Percentiles rank a stretch among this genome's conserved stretches.
Evolutionary conservation across 2,329 filamentous ascomycete species (phyloP).

Genomic region (Cryphonectria carpinicola): DNA sequence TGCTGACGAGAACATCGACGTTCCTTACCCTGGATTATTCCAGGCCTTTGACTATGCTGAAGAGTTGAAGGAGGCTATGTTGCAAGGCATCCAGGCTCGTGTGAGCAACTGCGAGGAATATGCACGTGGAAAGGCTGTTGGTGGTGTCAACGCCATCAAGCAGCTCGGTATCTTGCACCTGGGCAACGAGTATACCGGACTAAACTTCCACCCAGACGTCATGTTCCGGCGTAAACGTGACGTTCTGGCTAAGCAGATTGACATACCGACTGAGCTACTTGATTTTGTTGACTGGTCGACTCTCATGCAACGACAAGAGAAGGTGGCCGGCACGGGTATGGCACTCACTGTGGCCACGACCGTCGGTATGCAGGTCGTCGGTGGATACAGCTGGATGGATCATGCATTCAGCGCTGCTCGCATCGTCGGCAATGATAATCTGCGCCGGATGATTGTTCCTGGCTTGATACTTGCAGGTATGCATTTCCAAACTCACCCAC

Average conservation of each 20-base stretch:
- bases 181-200: conserved; percentile 81
- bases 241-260: conserved; percentile 78
- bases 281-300: conserved; percentile 92
- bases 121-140: conserved; percentile 76
- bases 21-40: conserved; percentile 85
- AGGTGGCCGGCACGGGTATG: conserved; percentile 91
- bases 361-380: conserved; percentile 78
- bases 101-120: conserved; percentile 83
- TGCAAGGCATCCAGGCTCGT: conserved; percentile 80
- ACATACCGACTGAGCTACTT: conserved; percentile 84
- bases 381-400: conserved; percentile 87
- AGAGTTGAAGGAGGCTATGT: conserved; percentile 88
- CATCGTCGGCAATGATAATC: conserved; percentile 78
- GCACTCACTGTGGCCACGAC: conserved; percentile 90
- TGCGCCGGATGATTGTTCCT: conserved; percentile 80
- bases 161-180: conserved; percentile 86
- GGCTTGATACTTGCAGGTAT: conserved; percentile 78
- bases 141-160: conserved; percentile 85
- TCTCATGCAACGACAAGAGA: conserved; percentile 88
- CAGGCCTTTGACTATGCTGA: conserved; percentile 91
- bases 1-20: conserved; percentile 78
- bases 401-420: conserved; percentile 81
- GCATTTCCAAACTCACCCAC: conserved; percentile 45
- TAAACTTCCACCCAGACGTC: conserved; percentile 86
- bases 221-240: conserved; percentile 92